Conservation (phyloP, 1,139 yeast species). For the Suhomyces panamericanus region DNA sequence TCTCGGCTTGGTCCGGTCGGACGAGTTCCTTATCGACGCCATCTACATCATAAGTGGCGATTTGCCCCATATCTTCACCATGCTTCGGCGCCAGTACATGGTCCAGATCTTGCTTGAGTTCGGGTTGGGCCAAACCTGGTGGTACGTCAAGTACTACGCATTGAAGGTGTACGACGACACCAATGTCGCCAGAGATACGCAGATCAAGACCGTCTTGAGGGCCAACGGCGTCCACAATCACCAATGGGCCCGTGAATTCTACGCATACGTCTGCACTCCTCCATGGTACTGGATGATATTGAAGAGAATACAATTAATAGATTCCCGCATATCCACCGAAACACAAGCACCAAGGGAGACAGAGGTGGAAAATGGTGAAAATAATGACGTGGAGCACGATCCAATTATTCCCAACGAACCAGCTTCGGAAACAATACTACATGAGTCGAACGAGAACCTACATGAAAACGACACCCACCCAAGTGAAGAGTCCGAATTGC, state of each 20-base stretch:
- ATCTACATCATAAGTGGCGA: slow-evolving; percentile 3
- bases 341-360: no score
- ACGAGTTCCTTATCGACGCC: slow-evolving; percentile 4
- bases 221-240: neutral
- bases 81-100: slow-evolving; percentile 4
- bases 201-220: neutral
- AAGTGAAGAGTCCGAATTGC: neutral
- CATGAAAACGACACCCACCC: neutral
- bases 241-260: slow-evolving; percentile 8
- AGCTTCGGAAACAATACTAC: neutral
- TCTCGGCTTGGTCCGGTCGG: slow-evolving; percentile 16
- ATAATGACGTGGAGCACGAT: neutral
- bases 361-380: no score
- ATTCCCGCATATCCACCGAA: no score
- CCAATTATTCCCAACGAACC: no score
- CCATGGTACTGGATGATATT: slow-evolving; percentile 40
- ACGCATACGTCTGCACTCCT: slow-evolving; percentile 27
- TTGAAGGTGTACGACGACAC: slow-evolving; percentile 24
- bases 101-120: slow-evolving; percentile 21
- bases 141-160: slow-evolving; percentile 33
- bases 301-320: neutral
- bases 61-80: neutral
- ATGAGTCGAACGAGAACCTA: neutral
- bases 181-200: slow-evolving; percentile 16
- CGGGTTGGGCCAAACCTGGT: slow-evolving; percentile 40